Evolutionary conservation across 768 basidiomycete species (phyloP).

Genomic region (Calocybe gangraenosa): DNA sequence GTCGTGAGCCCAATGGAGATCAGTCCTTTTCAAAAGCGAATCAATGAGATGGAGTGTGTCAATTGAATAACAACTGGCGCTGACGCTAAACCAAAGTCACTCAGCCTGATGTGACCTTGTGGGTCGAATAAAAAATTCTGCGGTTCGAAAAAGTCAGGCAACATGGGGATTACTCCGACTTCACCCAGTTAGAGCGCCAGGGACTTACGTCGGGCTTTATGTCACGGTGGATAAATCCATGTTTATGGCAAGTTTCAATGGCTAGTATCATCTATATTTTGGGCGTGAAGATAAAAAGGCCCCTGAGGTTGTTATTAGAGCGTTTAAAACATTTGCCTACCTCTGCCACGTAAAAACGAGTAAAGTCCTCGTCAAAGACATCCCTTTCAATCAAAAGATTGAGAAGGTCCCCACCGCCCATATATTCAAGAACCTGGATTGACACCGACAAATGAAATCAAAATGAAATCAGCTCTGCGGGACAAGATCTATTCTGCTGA

Average conservation of each 20-base stretch:
- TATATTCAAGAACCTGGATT: conserved; percentile 82
- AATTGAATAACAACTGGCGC: conserved; percentile 31
- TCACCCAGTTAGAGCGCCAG: conserved; percentile 11
- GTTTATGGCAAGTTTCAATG: conserved; percentile 88
- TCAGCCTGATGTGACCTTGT: conserved; percentile 89
- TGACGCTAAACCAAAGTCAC: conserved; percentile 94
- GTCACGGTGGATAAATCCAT: conserved; percentile 97
- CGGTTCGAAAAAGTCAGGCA: conserved; percentile 13
- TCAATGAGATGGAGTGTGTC: neutral
- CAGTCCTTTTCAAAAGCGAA: conserved; percentile 48
- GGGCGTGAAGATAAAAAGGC: conserved; percentile 15
- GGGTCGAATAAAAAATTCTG: conserved; percentile 96
- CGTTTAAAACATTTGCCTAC: conserved; percentile 35
- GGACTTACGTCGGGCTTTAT: conserved; percentile 86
- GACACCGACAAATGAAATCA: conserved; percentile 45
- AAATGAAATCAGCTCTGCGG: conserved; percentile 37
- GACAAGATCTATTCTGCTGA: conserved; percentile 34
- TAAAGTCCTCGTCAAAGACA: conserved; percentile 87
- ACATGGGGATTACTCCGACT: conserved; percentile 12
- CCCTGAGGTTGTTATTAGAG: conserved; percentile 14
- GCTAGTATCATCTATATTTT: conserved; percentile 81
- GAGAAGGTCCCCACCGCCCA: conserved; percentile 95
- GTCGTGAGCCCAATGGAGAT: conserved; percentile 97
- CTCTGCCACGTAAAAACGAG: conserved; percentile 93
- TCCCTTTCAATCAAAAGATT: conserved; percentile 93